Evolutionary conservation across 2,329 filamentous ascomycete genomes (phyloP).

Genomic region (Bipolaris oryzae): DNA sequence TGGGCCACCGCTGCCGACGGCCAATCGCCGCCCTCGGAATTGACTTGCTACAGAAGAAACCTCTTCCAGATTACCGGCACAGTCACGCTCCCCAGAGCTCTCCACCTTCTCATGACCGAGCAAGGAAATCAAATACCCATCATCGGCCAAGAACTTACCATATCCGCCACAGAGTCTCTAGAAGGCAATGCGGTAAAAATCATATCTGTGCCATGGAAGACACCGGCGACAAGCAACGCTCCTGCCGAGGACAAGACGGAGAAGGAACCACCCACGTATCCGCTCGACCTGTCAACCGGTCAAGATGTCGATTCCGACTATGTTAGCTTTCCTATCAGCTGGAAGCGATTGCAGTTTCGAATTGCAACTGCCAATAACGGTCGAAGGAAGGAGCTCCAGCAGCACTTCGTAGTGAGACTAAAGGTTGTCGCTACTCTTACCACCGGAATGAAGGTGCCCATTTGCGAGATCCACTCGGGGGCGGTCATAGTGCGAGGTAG

Average conservation of each 20-base stretch:
- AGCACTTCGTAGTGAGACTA: slow-evolving; percentile 90
- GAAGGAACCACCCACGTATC: slow-evolving; percentile 84
- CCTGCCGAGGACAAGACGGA: slow-evolving; percentile 71
- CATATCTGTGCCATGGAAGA: slow-evolving; percentile 98
- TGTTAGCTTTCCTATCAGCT: slow-evolving; percentile 89
- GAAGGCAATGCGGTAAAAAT: slow-evolving; percentile 91
- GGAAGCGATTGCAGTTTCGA: slow-evolving; percentile 91
- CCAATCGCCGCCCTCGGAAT: slow-evolving; percentile 66
- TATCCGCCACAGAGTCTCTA: slow-evolving; percentile 93
- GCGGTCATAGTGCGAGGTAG: slow-evolving; percentile 93
- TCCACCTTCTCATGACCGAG: slow-evolving; percentile 81
- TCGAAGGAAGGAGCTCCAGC: slow-evolving; percentile 89
- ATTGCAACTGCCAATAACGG: slow-evolving; percentile 97
- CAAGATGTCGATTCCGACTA: slow-evolving; percentile 79
- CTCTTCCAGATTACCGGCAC: slow-evolving; percentile 95
- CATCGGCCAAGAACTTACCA: slow-evolving; percentile 79
- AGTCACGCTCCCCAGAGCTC: slow-evolving; percentile 77
- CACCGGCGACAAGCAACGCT: slow-evolving; percentile 79
- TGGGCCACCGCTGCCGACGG: slow-evolving; percentile 64
- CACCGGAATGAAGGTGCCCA: slow-evolving; percentile 79
- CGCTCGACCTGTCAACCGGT: slow-evolving; percentile 70
- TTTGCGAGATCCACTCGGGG: slow-evolving; percentile 84
- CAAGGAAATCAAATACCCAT: slow-evolving; percentile 84
- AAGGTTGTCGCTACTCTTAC: slow-evolving; percentile 84
- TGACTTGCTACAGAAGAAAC: slow-evolving; percentile 95